These are phyloP conservation scores for Austroboletus eburneus DNA, from an alignment of 768 basidiomycete species.

Conservation along the genomic window DNA sequence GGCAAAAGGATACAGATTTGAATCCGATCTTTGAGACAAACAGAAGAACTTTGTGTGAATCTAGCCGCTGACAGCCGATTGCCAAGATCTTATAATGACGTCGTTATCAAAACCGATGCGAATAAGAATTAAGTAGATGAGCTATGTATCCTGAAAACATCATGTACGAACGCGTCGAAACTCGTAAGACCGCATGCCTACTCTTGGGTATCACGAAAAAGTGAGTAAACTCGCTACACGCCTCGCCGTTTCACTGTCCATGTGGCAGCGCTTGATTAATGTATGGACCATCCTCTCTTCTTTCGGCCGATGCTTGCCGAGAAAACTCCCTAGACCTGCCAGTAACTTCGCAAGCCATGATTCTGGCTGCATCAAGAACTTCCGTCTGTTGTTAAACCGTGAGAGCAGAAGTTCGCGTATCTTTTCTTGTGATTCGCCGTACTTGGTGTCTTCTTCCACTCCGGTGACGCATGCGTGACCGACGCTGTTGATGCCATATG, in stretches of 20 bases:
- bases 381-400: slow-evolving; percentile 8
- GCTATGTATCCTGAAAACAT: too few species aligned
- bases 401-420: slow-evolving; percentile 19
- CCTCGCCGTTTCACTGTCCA: slow-evolving; percentile 26
- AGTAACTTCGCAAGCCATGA: slow-evolving; percentile 24
- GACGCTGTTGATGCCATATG: slow-evolving; percentile 25
- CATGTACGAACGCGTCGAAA: too few species aligned
- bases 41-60: too few species aligned
- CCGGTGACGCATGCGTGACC: slow-evolving; percentile 43
- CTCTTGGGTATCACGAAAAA: neutral
- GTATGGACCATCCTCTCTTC: slow-evolving; percentile 23
- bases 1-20: too few species aligned
- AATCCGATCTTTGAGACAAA: too few species aligned
- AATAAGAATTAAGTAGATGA: too few species aligned
- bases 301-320: slow-evolving; percentile 20
- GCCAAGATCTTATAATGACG: too few species aligned
- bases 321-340: slow-evolving; percentile 16
- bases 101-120: too few species aligned
- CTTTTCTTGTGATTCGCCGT: slow-evolving; percentile 29
- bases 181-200: too few species aligned
- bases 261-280: slow-evolving; percentile 25
- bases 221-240: slow-evolving; percentile 15
- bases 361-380: slow-evolving; percentile 24
- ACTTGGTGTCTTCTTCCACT: slow-evolving; percentile 31
- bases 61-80: too few species aligned